phyloP scores from a whole-genome alignment of 805 yeast species.

The Alloascoidea hylecoeti region DNA sequence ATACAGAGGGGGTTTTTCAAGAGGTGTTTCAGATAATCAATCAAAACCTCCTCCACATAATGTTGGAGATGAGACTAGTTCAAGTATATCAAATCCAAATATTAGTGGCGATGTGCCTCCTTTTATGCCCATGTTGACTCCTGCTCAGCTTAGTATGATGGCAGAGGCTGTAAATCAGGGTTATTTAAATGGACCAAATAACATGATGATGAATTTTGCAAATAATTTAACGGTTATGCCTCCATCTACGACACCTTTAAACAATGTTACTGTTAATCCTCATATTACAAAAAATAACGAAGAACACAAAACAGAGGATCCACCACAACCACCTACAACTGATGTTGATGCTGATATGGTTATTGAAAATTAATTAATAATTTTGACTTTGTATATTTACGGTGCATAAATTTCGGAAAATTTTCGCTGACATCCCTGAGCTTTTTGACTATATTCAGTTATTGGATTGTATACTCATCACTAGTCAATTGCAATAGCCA shows the following conservation, averaged over 20 bases:
- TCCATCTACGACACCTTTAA: neutral
- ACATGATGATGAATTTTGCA: neutral
- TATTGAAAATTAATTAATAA: neutral
- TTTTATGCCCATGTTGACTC: too few relatives aligned
- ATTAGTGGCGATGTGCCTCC: neutral
- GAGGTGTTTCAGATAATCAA: constrained; percentile 4
- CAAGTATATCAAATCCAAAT: neutral
- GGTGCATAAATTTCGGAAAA: too few relatives aligned
- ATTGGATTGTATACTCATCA: too few relatives aligned
- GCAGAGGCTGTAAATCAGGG: neutral
- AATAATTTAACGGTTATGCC: neutral
- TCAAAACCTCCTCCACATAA: neutral
- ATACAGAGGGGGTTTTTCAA: constrained; percentile 23
- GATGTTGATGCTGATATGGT: constrained; percentile 5
- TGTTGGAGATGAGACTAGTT: neutral
- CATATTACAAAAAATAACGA: neutral
- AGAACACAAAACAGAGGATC: neutral
- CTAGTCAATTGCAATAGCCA: too few relatives aligned
- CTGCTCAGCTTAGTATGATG: neutral
- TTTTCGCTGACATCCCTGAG: too few relatives aligned
- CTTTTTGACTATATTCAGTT: too few relatives aligned
- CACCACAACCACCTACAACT: neutral
- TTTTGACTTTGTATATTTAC: too few relatives aligned
- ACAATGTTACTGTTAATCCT: neutral
- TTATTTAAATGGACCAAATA: neutral